Percentiles rank a stretch among this genome's conserved stretches.
Conservation (phyloP, 768 basidiomycete genomes). For the Heimioporus sp. region DNA sequence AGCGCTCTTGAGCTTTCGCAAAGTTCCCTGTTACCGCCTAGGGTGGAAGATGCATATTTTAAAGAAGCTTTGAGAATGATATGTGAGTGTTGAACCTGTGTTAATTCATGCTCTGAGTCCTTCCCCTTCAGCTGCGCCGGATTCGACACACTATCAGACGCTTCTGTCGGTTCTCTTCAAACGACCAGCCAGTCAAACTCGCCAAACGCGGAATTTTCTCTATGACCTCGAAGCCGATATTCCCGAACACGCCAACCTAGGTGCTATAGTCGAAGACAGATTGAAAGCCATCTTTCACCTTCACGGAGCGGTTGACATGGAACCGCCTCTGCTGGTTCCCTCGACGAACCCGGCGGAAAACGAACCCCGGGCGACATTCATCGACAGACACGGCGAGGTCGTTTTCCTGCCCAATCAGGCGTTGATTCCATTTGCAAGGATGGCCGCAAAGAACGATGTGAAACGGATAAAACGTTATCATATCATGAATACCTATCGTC, state of each 20-base stretch:
- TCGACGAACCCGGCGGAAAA: conserved; percentile 61
- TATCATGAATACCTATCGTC: conserved; percentile 68
- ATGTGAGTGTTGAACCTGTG: conserved; percentile 41
- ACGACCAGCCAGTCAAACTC: conserved; percentile 61
- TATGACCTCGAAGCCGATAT: conserved; percentile 72
- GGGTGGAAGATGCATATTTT: conserved; percentile 84
- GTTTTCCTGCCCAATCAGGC: conserved; percentile 72
- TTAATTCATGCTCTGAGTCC: background rate
- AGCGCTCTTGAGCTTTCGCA: conserved; percentile 82
- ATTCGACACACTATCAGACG: conserved; percentile 78
- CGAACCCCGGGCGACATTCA: conserved; percentile 63
- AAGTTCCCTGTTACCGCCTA: conserved; percentile 70
- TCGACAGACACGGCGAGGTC: conserved; percentile 79
- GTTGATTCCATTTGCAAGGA: conserved; percentile 74
- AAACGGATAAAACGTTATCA: conserved; percentile 83
- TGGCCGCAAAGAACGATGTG: conserved; percentile 66
- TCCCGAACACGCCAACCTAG: conserved; percentile 69
- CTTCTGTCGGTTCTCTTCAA: conserved; percentile 78
- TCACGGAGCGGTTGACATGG: conserved; percentile 88
- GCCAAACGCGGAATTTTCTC: conserved; percentile 61
- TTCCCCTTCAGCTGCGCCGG: conserved; percentile 57
- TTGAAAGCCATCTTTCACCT: conserved; percentile 77
- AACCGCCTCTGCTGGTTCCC: conserved; percentile 82
- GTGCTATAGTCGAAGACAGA: conserved; percentile 73
- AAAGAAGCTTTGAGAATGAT: conserved; percentile 76